These are phyloP conservation scores for Rhipidocladum racemiflorum DNA, from an alignment of 176 grass and related monocot species.

Conservation along the genomic window DNA sequence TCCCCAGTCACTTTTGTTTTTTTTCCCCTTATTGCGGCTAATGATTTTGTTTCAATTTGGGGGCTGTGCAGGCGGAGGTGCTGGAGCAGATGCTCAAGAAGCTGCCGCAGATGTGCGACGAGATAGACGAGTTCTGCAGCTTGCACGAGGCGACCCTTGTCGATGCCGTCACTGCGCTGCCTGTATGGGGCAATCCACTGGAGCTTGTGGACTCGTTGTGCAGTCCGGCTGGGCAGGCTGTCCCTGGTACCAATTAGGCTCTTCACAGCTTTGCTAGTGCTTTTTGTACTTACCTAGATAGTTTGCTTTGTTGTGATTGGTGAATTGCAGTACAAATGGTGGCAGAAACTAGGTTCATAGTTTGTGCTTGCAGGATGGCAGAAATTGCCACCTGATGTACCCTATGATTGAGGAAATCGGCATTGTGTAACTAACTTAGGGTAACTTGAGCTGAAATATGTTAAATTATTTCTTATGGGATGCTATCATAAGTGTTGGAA, in stretches of 20 bases:
- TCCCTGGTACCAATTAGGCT: slow-evolving; percentile 33
- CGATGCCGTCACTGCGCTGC: slow-evolving; percentile 25
- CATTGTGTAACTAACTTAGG: slow-evolving; percentile 18
- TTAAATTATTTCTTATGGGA: neutral
- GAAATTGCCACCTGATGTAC: neutral
- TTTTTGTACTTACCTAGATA: slow-evolving; percentile 19
- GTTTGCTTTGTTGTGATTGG: neutral
- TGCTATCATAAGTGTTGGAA: slow-evolving; percentile 6
- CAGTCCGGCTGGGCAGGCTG: neutral
- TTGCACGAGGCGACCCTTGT: slow-evolving; percentile 27
- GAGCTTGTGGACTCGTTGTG: slow-evolving; percentile 21
- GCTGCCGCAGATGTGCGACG: neutral
- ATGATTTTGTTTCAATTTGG: neutral
- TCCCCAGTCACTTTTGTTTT: neutral
- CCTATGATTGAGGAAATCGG: neutral
- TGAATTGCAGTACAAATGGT: neutral
- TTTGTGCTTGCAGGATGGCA: slow-evolving; percentile 15
- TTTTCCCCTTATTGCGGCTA: neutral
- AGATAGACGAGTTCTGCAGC: neutral
- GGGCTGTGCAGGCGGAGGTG: slow-evolving; percentile 26
- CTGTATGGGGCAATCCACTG: slow-evolving; percentile 44
- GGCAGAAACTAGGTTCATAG: neutral
- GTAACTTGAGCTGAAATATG: neutral
- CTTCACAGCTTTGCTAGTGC: neutral
- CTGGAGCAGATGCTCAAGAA: slow-evolving; percentile 2